These are phyloP conservation scores for Litsea cubeba DNA, from an alignment of 164 flowering plant species.

Conservation along the genomic window DNA sequence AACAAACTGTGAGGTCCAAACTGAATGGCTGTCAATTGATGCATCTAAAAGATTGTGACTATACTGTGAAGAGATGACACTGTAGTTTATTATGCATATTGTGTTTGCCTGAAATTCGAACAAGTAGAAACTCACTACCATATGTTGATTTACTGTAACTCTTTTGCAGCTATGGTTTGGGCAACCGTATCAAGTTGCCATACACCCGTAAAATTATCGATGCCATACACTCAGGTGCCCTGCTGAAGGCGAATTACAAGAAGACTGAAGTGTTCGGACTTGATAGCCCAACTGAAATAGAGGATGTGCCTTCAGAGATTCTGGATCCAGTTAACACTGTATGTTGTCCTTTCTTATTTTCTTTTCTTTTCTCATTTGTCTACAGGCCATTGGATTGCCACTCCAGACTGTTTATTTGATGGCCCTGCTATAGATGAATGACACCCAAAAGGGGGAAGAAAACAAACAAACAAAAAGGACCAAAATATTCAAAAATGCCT, in stretches of 20 bases:
- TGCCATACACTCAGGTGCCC: conserved; percentile 89
- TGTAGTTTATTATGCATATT: too few species aligned
- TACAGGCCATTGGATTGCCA: too few species aligned
- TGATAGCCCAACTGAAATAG: conserved; percentile 75
- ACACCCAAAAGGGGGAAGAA: too few species aligned
- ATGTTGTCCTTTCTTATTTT: conserved; percentile 22
- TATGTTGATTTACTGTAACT: background rate
- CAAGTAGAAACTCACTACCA: background rate
- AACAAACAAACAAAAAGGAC: too few species aligned
- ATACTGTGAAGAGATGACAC: too few species aligned
- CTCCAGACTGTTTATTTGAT: background rate
- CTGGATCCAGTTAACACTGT: conserved; percentile 82
- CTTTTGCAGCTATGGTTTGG: conserved; percentile 69
- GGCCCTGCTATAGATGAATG: background rate
- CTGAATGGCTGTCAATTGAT: too few species aligned
- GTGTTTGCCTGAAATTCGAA: background rate
- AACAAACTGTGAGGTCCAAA: too few species aligned
- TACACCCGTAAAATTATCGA: conserved; percentile 91
- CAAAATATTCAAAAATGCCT: too few species aligned
- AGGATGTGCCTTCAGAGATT: conserved; percentile 92
- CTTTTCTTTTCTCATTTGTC: background rate
- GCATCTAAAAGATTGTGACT: too few species aligned
- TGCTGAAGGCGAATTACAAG: conserved; percentile 56
- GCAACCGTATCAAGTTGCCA: conserved; percentile 72
- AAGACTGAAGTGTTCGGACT: conserved; percentile 84